Percentiles rank a stretch among this genome's conserved stretches.
These are phyloP conservation scores for Cnidoscolus chayamansa DNA, from an alignment of 441 rosid genomes.

Conservation along the genomic window DNA sequence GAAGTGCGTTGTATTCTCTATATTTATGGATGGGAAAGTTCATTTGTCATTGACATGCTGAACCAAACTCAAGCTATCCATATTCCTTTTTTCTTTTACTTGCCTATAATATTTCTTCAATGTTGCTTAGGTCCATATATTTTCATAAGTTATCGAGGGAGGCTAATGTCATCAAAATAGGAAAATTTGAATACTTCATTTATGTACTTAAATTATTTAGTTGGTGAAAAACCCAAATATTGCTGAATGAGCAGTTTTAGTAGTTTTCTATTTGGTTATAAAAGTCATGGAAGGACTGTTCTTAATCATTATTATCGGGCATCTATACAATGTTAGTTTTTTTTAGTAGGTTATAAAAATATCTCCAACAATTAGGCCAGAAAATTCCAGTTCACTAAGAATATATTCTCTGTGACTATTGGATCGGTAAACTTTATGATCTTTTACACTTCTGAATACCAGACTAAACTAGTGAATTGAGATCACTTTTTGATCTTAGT, in stretches of 20 bases:
- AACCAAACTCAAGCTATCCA: conserved; percentile 12
- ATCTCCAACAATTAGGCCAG: neutral
- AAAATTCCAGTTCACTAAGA: conserved; percentile 1
- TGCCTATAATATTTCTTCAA: conserved; percentile 6
- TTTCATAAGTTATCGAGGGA: conserved; percentile 17
- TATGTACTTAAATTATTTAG: neutral
- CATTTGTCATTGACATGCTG: conserved; percentile 10
- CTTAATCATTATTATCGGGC: neutral
- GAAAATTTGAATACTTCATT: neutral
- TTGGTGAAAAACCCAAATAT: neutral
- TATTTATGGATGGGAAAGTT: conserved; percentile 19
- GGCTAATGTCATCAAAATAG: neutral
- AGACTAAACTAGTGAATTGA: neutral
- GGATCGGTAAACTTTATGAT: neutral
- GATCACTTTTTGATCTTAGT: conserved; percentile 9
- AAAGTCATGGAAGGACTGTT: conserved; percentile 4
- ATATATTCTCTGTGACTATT: neutral
- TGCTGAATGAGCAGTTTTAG: neutral
- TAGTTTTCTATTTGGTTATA: neutral
- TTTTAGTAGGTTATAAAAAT: conserved; percentile 3
- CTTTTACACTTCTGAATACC: neutral
- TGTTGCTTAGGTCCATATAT: conserved; percentile 5
- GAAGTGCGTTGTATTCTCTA: conserved; percentile 6
- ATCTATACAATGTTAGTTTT: neutral
- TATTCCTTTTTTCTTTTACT: conserved; percentile 3